These are phyloP conservation scores for Biscutella laevigata DNA, from an alignment of 441 rosid genomes.

Conservation along the genomic window DNA sequence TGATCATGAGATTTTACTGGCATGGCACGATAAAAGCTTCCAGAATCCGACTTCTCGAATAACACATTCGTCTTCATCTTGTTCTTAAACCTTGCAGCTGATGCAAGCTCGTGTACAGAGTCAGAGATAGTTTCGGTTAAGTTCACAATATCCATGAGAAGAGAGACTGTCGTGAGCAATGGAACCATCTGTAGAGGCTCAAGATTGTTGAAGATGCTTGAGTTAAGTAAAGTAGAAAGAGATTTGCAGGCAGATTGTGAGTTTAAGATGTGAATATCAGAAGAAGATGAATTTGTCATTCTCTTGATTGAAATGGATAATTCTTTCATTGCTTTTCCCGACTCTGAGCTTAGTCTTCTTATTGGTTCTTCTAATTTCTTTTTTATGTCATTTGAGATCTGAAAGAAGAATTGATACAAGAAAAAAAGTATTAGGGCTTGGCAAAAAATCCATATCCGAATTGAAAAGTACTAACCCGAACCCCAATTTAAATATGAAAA, in stretches of 20 bases:
- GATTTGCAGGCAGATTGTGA: constrained; percentile 29
- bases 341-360: constrained; percentile 34
- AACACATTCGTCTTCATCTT: constrained; percentile 17
- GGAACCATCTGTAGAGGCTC: constrained; percentile 34
- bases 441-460: no score
- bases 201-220: constrained; percentile 32
- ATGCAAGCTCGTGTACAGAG: constrained; percentile 39
- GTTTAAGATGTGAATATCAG: constrained; percentile 28
- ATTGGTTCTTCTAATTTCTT: constrained; percentile 28
- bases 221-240: constrained; percentile 37
- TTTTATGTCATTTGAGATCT: constrained; percentile 30
- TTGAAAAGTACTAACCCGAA: no score
- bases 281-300: constrained; percentile 28
- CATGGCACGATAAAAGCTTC: neutral
- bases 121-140: constrained; percentile 37
- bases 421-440: no score
- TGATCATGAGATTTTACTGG: constrained; percentile 2
- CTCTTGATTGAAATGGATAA: constrained; percentile 27
- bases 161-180: constrained; percentile 34
- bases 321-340: constrained; percentile 33
- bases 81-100: constrained; percentile 31
- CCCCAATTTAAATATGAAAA: no score
- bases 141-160: constrained; percentile 37
- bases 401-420: neutral
- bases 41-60: constrained; percentile 14